These are phyloP conservation scores for Aspergillus sp. DNA, from an alignment of 2,329 filamentous ascomycete species.

Conservation along the genomic window DNA sequence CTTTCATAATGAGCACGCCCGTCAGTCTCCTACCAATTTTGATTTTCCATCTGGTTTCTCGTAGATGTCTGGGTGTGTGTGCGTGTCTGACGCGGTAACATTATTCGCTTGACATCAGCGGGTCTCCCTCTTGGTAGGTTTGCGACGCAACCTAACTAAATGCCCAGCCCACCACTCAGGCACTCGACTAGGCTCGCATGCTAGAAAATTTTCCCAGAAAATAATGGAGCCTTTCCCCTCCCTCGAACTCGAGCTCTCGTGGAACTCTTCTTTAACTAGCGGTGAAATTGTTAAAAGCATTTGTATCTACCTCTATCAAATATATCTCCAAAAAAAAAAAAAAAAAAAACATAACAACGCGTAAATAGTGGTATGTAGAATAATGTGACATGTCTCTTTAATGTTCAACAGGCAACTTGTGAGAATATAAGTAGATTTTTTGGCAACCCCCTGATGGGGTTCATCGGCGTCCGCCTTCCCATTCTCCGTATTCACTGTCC, in stretches of 20 bases:
- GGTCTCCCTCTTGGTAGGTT: background rate
- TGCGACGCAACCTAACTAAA: background rate
- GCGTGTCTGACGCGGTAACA: background rate
- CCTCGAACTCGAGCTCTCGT: background rate
- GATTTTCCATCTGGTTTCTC: background rate
- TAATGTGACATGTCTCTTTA: background rate
- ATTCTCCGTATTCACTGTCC: background rate
- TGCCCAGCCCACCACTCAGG: background rate
- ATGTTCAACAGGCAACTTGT: background rate
- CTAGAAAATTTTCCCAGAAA: background rate
- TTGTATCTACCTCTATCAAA: background rate
- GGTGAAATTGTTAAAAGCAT: background rate
- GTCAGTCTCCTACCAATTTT: background rate
- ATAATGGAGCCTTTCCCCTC: background rate
- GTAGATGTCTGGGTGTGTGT: background rate
- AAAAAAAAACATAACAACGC: background rate
- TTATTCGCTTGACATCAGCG: slow-evolving; percentile 8
- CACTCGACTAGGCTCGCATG: background rate
- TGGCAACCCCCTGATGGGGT: background rate
- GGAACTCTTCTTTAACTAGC: background rate
- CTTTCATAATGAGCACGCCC: background rate
- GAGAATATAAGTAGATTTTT: background rate
- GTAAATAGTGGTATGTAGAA: background rate
- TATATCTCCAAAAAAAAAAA: background rate
- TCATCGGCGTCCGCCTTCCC: background rate